Percentiles rank a stretch among this genome's conserved stretches.
Evolutionary conservation across 306 rosid genomes (phyloP).

Genomic region (Delonix regia): DNA sequence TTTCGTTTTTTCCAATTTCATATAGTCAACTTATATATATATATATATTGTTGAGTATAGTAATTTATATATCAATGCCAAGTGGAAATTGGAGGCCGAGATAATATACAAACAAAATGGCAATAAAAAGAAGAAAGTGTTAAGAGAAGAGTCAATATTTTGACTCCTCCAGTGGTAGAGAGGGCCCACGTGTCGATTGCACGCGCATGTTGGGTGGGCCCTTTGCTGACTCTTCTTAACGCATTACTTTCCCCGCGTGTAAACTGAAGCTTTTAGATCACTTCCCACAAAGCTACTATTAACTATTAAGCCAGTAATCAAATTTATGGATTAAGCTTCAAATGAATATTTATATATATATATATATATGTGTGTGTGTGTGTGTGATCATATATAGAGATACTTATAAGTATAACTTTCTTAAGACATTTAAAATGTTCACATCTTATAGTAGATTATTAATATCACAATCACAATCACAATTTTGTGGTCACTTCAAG

Average conservation of each 20-base stretch:
- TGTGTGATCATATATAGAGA: neutral
- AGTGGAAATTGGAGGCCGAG: too few species aligned
- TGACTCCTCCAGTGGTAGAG: constrained; percentile 10
- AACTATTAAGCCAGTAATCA: neutral
- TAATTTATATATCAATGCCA: too few species aligned
- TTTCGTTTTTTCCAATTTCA: too few species aligned
- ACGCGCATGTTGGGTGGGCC: constrained; percentile 45
- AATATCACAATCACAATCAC: too few species aligned
- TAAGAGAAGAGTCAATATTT: neutral
- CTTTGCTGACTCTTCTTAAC: constrained; percentile 30
- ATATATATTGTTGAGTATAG: neutral
- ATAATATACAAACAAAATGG: neutral
- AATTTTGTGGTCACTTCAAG: neutral
- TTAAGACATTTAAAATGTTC: neutral
- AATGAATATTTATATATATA: too few species aligned
- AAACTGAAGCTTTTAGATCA: neutral
- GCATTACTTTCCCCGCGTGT: constrained; percentile 10
- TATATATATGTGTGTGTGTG: too few species aligned
- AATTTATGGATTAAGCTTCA: neutral
- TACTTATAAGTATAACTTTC: too few species aligned
- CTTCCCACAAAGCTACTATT: neutral
- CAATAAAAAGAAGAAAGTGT: neutral
- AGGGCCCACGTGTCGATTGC: constrained; percentile 39
- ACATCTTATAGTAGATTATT: too few species aligned
- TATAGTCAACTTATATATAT: too few species aligned